These are phyloP conservation scores for Triticum urartu DNA, from an alignment of 176 grass and related monocot species.

Conservation along the genomic window DNA sequence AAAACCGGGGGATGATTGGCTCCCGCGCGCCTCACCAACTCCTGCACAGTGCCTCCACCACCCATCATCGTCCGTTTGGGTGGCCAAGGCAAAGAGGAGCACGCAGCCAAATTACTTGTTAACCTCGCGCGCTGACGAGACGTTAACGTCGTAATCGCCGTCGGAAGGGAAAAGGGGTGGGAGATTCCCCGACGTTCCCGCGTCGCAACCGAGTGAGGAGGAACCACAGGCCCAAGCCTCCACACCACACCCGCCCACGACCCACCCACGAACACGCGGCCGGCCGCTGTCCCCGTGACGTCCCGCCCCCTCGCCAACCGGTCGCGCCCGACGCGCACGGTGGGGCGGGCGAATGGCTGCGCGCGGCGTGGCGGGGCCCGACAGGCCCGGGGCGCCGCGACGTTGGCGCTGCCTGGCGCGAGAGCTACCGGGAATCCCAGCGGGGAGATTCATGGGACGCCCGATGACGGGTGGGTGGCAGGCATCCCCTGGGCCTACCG, in stretches of 20 bases:
- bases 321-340: neutral
- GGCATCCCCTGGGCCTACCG: neutral
- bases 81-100: neutral
- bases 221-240: conserved; percentile 7
- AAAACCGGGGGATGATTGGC: conserved; percentile 2
- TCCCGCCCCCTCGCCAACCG: neutral
- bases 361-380: neutral
- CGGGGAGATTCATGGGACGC: neutral
- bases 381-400: neutral
- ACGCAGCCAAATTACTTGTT: neutral
- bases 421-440: neutral
- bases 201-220: neutral
- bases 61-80: neutral
- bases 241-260: conserved; percentile 26
- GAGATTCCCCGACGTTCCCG: neutral
- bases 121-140: neutral
- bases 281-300: conserved; percentile 9
- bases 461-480: neutral
- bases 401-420: neutral
- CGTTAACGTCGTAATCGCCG: neutral
- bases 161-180: neutral
- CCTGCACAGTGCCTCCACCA: neutral
- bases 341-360: neutral
- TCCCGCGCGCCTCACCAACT: neutral
- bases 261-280: conserved; percentile 15